Evolutionary conservation across 2,329 filamentous ascomycete species (phyloP).

Genomic region (Trichoderma endophyticum): DNA sequence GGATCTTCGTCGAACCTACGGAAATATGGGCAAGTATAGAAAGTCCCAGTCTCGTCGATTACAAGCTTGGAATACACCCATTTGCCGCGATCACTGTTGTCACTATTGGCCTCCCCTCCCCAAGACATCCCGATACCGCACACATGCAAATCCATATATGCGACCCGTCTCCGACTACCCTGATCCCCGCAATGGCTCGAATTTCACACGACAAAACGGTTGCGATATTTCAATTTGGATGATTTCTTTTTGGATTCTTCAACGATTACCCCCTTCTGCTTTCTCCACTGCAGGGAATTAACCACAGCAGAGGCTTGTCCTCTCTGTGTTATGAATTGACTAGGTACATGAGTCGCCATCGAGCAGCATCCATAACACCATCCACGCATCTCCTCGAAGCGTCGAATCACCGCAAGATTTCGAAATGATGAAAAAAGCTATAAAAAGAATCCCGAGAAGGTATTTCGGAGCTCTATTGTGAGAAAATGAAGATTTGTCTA

Average conservation of each 20-base stretch:
- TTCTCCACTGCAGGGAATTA: background rate
- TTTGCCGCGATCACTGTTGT: background rate
- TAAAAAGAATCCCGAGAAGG: background rate
- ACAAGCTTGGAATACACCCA: background rate
- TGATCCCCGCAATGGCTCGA: background rate
- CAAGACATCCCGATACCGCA: background rate
- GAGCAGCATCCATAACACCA: background rate
- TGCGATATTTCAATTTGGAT: background rate
- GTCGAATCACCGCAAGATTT: background rate
- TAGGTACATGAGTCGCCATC: background rate
- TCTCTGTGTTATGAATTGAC: background rate
- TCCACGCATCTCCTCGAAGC: background rate
- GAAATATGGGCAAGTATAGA: background rate
- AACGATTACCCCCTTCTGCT: background rate
- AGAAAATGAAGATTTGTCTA: background rate
- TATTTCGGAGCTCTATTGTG: background rate
- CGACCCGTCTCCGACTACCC: background rate
- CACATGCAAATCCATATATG: background rate
- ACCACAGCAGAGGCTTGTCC: background rate
- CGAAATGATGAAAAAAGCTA: fast-evolving
- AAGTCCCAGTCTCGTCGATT: background rate
- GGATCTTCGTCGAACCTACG: background rate
- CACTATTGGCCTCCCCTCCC: background rate
- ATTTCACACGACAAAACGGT: background rate
- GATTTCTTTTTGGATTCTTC: background rate